A percentile compares a stretch with the other conserved stretches of the same genome.
Evolutionary conservation across 331 rosid species (phyloP).

Genomic region (Acacia concinna): DNA sequence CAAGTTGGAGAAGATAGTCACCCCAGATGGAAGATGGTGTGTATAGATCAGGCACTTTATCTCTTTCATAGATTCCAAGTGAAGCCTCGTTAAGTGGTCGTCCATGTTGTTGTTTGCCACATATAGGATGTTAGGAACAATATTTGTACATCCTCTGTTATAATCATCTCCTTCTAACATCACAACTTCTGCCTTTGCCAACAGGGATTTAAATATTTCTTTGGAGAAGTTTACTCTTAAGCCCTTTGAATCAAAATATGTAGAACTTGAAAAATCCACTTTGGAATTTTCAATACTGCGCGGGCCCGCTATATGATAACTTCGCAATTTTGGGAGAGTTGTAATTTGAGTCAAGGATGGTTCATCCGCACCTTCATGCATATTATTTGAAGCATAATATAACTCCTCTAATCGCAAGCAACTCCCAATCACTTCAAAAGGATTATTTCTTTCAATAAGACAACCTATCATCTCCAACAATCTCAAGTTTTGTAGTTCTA

Average conservation of each 20-base stretch:
- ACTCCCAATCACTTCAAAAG: slow-evolving; percentile 18
- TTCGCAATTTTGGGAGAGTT: background rate
- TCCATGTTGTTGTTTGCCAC: background rate
- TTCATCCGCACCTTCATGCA: no score
- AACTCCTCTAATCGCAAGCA: slow-evolving; percentile 28
- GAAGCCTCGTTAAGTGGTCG: background rate
- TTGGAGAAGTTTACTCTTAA: background rate
- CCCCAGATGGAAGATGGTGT: background rate
- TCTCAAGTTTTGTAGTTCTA: background rate
- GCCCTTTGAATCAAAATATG: background rate
- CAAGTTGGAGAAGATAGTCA: background rate
- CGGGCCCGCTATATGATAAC: background rate
- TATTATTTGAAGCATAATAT: background rate
- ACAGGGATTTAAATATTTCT: background rate
- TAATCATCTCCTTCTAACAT: background rate
- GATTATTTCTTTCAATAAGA: background rate
- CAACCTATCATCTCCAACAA: background rate
- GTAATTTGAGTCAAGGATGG: background rate
- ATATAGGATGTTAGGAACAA: slow-evolving; percentile 16
- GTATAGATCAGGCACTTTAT: background rate
- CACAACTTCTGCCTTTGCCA: background rate
- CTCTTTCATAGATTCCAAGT: background rate
- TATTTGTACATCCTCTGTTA: background rate
- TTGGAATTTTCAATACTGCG: fast-evolving
- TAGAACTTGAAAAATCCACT: background rate